phyloP scores from a whole-genome alignment of 352 stramenopile species.

The Globisporangium barbulae region DNA sequence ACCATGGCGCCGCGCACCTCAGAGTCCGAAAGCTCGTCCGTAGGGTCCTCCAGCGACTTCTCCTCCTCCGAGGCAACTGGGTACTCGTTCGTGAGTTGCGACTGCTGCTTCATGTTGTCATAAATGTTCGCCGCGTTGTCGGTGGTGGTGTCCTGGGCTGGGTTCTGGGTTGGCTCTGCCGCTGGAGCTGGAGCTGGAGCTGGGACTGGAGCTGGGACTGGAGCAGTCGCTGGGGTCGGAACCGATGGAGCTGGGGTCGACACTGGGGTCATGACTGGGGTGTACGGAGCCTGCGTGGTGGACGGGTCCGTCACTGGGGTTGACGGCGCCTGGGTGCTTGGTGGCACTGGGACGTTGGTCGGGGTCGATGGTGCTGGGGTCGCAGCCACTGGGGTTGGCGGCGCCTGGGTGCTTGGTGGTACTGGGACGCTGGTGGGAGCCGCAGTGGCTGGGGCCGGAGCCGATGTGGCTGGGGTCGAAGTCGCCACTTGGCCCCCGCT shows the following conservation, averaged over 20 bases:
- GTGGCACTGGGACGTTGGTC: background rate
- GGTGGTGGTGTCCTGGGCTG: background rate
- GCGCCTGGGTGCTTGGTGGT: background rate
- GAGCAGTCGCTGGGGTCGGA: constrained; percentile 3
- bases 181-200: background rate
- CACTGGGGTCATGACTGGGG: constrained; percentile 1
- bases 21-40: background rate
- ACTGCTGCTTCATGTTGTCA: constrained; percentile 19
- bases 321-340: background rate
- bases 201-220: background rate
- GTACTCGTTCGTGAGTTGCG: background rate
- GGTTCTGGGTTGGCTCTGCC: constrained; percentile 6
- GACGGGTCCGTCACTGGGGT: background rate
- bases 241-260: background rate
- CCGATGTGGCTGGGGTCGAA: background rate
- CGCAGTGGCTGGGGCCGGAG: background rate
- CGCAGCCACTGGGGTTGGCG: background rate
- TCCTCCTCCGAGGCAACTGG: background rate
- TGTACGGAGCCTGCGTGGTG: background rate
- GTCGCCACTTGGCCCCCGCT: constrained; percentile 7
- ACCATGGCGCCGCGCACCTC: background rate
- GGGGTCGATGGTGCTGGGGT: background rate
- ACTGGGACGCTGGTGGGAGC: background rate
- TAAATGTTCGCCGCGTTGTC: background rate
- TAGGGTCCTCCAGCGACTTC: background rate